phyloP scores from a whole-genome alignment of 345 rosid genomes.

The Camelina laxa region DNA sequence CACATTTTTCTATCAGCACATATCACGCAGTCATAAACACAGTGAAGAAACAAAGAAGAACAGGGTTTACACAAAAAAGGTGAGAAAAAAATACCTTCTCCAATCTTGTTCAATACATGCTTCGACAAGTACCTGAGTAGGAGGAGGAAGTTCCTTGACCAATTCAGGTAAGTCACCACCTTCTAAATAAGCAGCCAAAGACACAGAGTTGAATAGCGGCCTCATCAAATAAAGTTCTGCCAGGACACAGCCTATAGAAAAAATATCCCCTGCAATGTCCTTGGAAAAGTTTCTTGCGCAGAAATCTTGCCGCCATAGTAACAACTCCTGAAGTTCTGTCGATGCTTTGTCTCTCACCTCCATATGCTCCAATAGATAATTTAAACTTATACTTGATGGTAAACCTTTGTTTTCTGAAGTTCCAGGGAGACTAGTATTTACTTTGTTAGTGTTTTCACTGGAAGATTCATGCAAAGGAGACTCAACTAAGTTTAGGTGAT shows the following conservation, averaged over 20 bases:
- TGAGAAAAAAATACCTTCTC: conserved; percentile 55
- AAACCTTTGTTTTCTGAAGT: conserved; percentile 42
- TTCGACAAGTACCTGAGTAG: conserved; percentile 67
- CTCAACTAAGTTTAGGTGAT: conserved; percentile 42
- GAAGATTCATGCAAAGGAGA: conserved; percentile 45
- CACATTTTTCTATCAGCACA: conserved; percentile 30
- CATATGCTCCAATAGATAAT: conserved; percentile 72
- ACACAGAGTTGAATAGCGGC: conserved; percentile 76
- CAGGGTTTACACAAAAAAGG: conserved; percentile 14
- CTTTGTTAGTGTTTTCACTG: conserved; percentile 43
- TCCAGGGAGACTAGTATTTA: conserved; percentile 43
- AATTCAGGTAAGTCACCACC: conserved; percentile 60
- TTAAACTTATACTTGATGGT: conserved; percentile 55
- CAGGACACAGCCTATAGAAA: conserved; percentile 80
- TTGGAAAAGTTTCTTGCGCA: conserved; percentile 45
- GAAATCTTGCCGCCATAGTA: conserved; percentile 71
- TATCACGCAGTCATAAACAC: conserved; percentile 24
- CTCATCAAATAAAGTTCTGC: conserved; percentile 78
- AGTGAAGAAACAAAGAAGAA: conserved; percentile 5
- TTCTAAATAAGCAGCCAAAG: conserved; percentile 59
- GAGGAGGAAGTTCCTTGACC: conserved; percentile 77
- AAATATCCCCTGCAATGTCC: conserved; percentile 68
- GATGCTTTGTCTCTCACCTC: conserved; percentile 60
- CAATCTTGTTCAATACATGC: conserved; percentile 78
- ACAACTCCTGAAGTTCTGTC: conserved; percentile 64